phyloP scores from a whole-genome alignment of 1,284 basidiomycete species.

The Takashimella tepidaria region DNA sequence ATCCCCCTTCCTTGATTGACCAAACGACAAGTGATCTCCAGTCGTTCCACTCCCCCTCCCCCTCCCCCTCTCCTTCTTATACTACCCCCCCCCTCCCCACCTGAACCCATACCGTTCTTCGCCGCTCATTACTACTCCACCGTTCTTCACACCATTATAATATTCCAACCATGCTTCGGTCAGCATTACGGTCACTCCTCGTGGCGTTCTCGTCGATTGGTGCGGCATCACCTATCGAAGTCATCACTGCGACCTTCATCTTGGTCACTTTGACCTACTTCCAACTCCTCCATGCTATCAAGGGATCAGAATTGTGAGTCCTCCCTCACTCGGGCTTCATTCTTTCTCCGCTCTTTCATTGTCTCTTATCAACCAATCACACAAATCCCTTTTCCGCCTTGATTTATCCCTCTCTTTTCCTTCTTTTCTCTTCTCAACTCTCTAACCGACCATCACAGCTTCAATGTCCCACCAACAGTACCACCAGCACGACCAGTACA shows the following conservation, averaged over 20 bases:
- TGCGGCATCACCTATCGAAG: conserved; percentile 60
- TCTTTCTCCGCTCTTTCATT: conserved; percentile 8
- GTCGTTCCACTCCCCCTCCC: conserved; percentile 61
- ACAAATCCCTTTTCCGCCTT: too few species aligned
- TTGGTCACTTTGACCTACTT: conserved; percentile 87
- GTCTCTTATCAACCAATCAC: conserved; percentile 24
- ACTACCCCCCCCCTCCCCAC: conserved; percentile 53
- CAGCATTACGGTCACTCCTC: conserved; percentile 35
- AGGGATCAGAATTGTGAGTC: conserved; percentile 52
- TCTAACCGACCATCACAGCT: conserved; percentile 14
- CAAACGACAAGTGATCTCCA: too few species aligned
- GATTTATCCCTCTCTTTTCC: conserved; percentile 1
- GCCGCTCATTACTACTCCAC: conserved; percentile 57
- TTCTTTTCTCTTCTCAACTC: neutral
- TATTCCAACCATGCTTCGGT: conserved; percentile 27
- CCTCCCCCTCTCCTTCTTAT: conserved; percentile 37
- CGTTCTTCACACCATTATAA: neutral
- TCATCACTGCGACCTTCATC: conserved; percentile 80
- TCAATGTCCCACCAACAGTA: conserved; percentile 30
- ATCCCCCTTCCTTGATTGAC: too few species aligned
- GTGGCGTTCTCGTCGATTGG: conserved; percentile 44
- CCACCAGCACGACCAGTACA: conserved; percentile 35
- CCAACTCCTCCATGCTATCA: conserved; percentile 79
- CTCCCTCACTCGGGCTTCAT: neutral
- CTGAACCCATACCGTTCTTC: conserved; percentile 60